A percentile compares a stretch with the other conserved stretches of the same genome.
phyloP scores from a whole-genome alignment of 495 filamentous ascomycete species.

The Durotheca rogersii region DNA sequence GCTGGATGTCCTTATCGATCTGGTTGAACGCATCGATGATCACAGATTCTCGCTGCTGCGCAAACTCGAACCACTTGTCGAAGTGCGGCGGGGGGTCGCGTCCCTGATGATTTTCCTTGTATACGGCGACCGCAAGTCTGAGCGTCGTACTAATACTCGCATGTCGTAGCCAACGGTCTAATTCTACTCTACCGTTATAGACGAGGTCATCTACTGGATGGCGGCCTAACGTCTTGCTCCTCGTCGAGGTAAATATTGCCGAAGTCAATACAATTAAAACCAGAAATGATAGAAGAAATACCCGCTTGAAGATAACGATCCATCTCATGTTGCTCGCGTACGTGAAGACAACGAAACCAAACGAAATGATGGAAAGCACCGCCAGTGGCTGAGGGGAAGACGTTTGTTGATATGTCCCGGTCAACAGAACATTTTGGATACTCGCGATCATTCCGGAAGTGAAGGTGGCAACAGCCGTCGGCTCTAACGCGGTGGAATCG shows the following conservation, averaged over 20 bases:
- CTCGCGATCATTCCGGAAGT: conserved; percentile 35
- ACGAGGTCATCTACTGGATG: conserved; percentile 46
- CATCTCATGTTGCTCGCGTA: conserved; percentile 42
- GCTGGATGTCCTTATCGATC: conserved; percentile 66
- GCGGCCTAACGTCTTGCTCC: conserved; percentile 17
- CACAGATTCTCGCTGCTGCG: conserved; percentile 59
- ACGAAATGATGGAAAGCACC: conserved; percentile 34
- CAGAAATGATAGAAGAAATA: conserved; percentile 39
- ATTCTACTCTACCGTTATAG: conserved; percentile 49
- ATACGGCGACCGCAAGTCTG: conserved; percentile 56
- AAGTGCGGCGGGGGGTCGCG: conserved; percentile 63
- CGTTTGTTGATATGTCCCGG: conserved; percentile 45
- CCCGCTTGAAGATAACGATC: conserved; percentile 44
- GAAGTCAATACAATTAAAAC: conserved; percentile 33
- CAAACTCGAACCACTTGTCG: conserved; percentile 74
- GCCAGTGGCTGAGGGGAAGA: conserved; percentile 30
- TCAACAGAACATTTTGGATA: conserved; percentile 25
- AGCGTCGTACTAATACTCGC: conserved; percentile 54
- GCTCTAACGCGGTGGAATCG: conserved; percentile 41
- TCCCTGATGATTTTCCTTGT: conserved; percentile 54
- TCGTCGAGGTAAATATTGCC: conserved; percentile 33
- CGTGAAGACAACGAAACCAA: conserved; percentile 43
- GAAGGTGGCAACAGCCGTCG: conserved; percentile 42
- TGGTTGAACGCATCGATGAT: conserved; percentile 76
- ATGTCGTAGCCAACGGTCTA: conserved; percentile 44